Base-by-base conservation (phyloP, 2,329 filamentous ascomycete species). In the Hypoxylon sp. region DNA sequence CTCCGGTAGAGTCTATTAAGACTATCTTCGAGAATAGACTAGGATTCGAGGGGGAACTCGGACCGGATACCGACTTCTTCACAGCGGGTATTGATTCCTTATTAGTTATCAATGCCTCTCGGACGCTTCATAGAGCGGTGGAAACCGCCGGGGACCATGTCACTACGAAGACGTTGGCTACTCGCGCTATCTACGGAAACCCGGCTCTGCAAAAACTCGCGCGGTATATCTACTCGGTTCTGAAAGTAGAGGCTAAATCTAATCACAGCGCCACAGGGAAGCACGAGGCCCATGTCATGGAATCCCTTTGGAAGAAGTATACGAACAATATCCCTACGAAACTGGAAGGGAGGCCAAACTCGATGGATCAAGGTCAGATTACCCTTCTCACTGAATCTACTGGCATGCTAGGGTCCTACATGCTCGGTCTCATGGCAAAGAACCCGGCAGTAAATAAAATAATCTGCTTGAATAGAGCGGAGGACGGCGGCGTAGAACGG, bases 331-430 rank as follows among this genome's bases (percentile, higher is more conserved):
- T 80, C 21, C 75, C 72, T 3, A 52, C 60, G 8, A 69, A 70
- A 1, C 62, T 37, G 7, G 34, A 51, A 43, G 60, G 70, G 46
- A 77, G 78, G 51, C 73, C 75, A 4, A 57, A 74, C 1, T 74
- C 78, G 1, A 60, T 64, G 0, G 73, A 77, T 30, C 72, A 78
- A 0, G 77, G 76, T 41, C 77, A 84, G 56, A 80, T 75, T 3
- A 77, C 85, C 5, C 53, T 83, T 6, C 65, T 86, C 19, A 86
- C 83, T 0, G 84, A 82, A 12, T 82, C 80, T 3, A 86, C 84
- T 0, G 84, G 84, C 6, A 82, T 80, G 3, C 68, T 86, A 16
- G 84, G 84, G 0, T 81, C 78, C 2, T 84, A 85, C 69, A 74
- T 85, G 39, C 76, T 86, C 2, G 74, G 82, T 52, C 46, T 72